phyloP scores from a whole-genome alignment of 2,329 filamentous ascomycete species.

The Rhexocercosporidium sp. region DNA sequence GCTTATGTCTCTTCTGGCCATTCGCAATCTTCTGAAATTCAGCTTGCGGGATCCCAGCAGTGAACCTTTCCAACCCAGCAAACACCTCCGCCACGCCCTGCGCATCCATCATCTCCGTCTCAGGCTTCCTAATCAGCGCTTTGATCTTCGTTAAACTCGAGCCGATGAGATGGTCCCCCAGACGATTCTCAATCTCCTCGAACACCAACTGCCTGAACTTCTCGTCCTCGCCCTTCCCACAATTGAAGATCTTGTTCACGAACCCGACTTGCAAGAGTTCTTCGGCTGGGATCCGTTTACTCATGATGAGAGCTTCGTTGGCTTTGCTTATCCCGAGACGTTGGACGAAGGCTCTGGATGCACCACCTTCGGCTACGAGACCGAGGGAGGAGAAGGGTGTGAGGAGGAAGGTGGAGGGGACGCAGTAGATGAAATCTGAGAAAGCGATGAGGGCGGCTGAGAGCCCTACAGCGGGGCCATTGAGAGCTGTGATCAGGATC shows the following conservation, averaged over 20 bases:
- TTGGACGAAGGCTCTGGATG: constrained; percentile 78
- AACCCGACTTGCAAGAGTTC: constrained; percentile 81
- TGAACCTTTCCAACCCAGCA: constrained; percentile 80
- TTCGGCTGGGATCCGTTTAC: constrained; percentile 72
- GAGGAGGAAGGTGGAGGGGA: constrained; percentile 81
- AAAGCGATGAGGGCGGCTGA: constrained; percentile 82
- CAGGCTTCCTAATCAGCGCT: constrained; percentile 76
- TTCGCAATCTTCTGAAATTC: constrained; percentile 86
- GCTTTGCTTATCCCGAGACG: constrained; percentile 81
- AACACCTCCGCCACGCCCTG: constrained; percentile 88
- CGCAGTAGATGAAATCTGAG: constrained; percentile 91
- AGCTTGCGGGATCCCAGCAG: constrained; percentile 70
- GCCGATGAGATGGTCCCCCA: constrained; percentile 80
- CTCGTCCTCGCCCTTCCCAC: constrained; percentile 63
- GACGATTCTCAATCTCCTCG: constrained; percentile 77
- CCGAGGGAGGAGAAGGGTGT: constrained; percentile 92
- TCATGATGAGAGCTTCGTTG: constrained; percentile 94
- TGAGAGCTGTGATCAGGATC: constrained; percentile 88
- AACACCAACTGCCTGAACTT: constrained; percentile 76
- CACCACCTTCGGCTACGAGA: constrained; percentile 86
- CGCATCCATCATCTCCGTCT: constrained; percentile 72
- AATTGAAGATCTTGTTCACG: constrained; percentile 80
- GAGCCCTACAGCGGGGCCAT: constrained; percentile 89
- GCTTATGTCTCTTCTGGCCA: constrained; percentile 93
- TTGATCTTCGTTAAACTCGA: constrained; percentile 86